A percentile compares a stretch with the other conserved stretches of the same genome.
These are phyloP conservation scores for Phylloporus scabripes DNA, from an alignment of 768 basidiomycete species.

Conservation along the genomic window DNA sequence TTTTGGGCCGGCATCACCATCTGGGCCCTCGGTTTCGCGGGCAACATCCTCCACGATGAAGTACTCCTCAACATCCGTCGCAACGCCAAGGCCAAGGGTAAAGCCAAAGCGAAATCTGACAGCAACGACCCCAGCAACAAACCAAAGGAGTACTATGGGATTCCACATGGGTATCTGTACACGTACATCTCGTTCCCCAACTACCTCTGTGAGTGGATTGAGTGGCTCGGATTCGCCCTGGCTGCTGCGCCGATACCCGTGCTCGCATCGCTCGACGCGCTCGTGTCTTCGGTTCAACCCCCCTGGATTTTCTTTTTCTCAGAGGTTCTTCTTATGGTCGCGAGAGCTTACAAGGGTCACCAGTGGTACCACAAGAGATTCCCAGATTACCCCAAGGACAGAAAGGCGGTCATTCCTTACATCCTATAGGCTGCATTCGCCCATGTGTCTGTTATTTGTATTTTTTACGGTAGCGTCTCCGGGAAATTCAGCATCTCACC, in stretches of 20 bases:
- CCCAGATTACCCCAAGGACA: constrained; percentile 70
- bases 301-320: constrained; percentile 76
- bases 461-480: too few species aligned
- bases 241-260: constrained; percentile 54
- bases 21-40: constrained; percentile 67
- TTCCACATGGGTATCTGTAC: constrained; percentile 78
- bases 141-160: constrained; percentile 57
- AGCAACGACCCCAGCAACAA: constrained; percentile 20
- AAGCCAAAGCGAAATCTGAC: constrained; percentile 25
- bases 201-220: constrained; percentile 92
- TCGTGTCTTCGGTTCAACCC: constrained; percentile 47
- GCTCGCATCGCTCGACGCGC: constrained; percentile 31
- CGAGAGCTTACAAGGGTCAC: constrained; percentile 78
- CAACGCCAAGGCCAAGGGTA: constrained; percentile 42
- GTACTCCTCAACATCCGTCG: constrained; percentile 78
- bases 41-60: constrained; percentile 89
- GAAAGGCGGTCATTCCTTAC: constrained; percentile 78
- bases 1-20: constrained; percentile 63
- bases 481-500: too few species aligned
- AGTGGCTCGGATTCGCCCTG: constrained; percentile 86
- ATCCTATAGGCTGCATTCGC: constrained; percentile 40
- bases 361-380: constrained; percentile 81
- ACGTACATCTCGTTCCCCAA: constrained; percentile 83
- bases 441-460: too few species aligned
- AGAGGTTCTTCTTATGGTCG: constrained; percentile 75